These are phyloP conservation scores for Castanospermum australe DNA, from an alignment of 306 rosid species.

Conservation along the genomic window DNA sequence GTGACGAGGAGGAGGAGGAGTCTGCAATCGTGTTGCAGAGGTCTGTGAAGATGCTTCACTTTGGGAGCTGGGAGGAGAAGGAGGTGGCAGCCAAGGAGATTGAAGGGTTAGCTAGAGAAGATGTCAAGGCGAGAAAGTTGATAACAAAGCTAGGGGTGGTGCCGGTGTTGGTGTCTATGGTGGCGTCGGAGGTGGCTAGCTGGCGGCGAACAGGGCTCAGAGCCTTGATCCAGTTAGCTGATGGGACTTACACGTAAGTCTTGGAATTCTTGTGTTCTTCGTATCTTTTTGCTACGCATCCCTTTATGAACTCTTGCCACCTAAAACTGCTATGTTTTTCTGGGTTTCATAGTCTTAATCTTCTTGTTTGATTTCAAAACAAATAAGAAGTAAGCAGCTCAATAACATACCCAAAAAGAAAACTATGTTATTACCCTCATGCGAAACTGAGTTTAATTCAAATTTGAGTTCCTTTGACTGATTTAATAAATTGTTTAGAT, in stretches of 20 bases:
- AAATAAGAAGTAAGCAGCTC: not conserved
- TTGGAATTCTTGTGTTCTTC: not conserved
- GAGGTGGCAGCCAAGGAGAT: constrained; percentile 73
- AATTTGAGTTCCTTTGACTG: not conserved
- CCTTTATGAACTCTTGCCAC: not conserved
- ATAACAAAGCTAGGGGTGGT: constrained; percentile 82
- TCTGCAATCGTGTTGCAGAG: constrained; percentile 45
- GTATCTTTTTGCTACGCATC: not conserved
- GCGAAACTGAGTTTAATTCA: constrained; percentile 11
- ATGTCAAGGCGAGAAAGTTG: constrained; percentile 60
- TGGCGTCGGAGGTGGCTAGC: constrained; percentile 41
- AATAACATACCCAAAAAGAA: not conserved
- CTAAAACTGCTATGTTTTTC: not conserved
- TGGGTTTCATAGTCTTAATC: not conserved
- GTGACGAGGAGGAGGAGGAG: constrained; percentile 25
- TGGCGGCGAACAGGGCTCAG: constrained; percentile 49
- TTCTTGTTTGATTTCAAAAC: not conserved
- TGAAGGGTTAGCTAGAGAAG: constrained; percentile 60
- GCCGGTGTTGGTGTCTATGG: constrained; percentile 82
- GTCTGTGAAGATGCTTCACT: constrained; percentile 91
- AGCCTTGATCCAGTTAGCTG: constrained; percentile 68
- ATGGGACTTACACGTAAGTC: constrained; percentile 80
- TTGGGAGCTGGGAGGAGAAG: constrained; percentile 86
- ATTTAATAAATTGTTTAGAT: not conserved
- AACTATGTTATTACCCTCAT: not conserved